These are phyloP conservation scores for Aspergillus flavus DNA, from an alignment of 2,329 filamentous ascomycete genomes.

Conservation along the genomic window DNA sequence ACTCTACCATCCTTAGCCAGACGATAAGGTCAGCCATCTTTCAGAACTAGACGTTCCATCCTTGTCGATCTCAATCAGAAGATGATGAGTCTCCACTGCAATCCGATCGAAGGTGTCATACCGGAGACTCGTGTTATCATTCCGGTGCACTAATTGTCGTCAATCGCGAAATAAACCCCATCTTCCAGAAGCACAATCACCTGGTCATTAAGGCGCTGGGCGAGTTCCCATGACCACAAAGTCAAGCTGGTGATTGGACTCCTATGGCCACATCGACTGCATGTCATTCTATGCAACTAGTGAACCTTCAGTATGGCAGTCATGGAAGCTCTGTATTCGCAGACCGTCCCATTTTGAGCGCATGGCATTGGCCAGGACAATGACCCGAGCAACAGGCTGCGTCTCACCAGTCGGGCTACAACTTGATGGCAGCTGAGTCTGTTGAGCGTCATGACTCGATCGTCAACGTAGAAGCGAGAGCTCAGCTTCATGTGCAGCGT, in stretches of 20 bases:
- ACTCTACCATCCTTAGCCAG: background rate
- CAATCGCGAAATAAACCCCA: background rate
- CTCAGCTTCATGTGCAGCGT: background rate
- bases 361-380: background rate
- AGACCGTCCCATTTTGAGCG: background rate
- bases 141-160: background rate
- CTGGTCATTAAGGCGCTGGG: background rate
- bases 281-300: background rate
- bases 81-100: background rate
- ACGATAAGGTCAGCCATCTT: background rate
- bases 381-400: background rate
- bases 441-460: background rate
- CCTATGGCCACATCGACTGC: background rate
- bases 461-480: background rate
- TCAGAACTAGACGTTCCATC: background rate
- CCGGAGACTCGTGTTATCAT: background rate
- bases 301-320: background rate
- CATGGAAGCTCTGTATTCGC: background rate
- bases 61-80: background rate
- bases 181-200: background rate
- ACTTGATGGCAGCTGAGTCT: background rate
- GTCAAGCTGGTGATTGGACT: background rate
- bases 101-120: background rate
- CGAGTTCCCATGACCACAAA: background rate
- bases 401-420: background rate